Conservation (phyloP, 805 yeast genomes). For the Kodamaea kaohsiungensis region DNA sequence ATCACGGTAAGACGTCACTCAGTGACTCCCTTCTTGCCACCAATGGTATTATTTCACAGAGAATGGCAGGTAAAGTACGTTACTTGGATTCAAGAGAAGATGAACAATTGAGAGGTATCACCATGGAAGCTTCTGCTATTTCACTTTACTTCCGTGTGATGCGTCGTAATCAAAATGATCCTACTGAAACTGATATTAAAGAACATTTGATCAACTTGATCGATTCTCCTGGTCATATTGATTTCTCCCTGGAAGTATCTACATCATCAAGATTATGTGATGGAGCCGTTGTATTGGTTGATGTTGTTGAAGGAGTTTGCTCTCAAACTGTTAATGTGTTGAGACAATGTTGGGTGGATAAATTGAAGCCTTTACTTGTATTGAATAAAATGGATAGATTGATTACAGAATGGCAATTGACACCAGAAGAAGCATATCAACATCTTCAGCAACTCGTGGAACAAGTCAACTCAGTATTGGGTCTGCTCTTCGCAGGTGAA, state of each 20-base stretch:
- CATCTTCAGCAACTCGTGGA: conserved; percentile 81
- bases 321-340: conserved; percentile 95
- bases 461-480: conserved; percentile 93
- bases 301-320: conserved; percentile 97
- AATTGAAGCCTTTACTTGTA: conserved; percentile 82
- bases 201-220: conserved; percentile 89
- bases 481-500: conserved; percentile 90
- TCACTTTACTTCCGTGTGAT: conserved; percentile 84
- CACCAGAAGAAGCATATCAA: conserved; percentile 81
- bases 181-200: conserved; percentile 41
- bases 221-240: conserved; percentile 99
- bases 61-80: conserved; percentile 93
- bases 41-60: conserved; percentile 92
- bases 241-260: conserved; percentile 93
- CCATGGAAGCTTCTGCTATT: conserved; percentile 96
- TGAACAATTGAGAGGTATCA: conserved; percentile 93
- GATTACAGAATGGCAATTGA: conserved; percentile 74
- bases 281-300: conserved; percentile 93
- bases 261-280: conserved; percentile 96
- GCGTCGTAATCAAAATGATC: conserved; percentile 30
- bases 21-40: conserved; percentile 92
- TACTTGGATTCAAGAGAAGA: conserved; percentile 93
- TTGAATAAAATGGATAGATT: conserved; percentile 89
- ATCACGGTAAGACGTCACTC: conserved; percentile 95
- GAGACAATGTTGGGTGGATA: conserved; percentile 94